Base-by-base conservation (phyloP, 2,329 filamentous ascomycete species). In the Drechslerella coelobrocha region DNA sequence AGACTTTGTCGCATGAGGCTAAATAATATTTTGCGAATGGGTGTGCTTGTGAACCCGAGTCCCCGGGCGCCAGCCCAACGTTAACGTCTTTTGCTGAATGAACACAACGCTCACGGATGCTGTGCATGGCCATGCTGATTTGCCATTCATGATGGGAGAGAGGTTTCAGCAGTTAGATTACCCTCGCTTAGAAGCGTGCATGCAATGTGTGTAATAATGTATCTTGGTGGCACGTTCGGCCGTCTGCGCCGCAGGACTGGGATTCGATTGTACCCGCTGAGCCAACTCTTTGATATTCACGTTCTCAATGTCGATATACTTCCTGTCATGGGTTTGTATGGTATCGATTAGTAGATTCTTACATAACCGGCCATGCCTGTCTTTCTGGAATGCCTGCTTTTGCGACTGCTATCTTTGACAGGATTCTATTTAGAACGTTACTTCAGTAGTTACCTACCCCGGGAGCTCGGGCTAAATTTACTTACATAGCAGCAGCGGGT, bases 1-100 rank as follows among this genome's bases (percentile, higher is more conserved):
- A 17, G 19, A 5, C 9, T 19, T 19, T 45, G 41, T 45, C 41
- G 41, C 41, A 45, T n/a, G n/a, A n/a, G n/a, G n/a, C n/a, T n/a
- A 17, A 19, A 14, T 7, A 45, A 45, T 45, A n/a, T n/a, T n/a
- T n/a, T 45, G 41, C 41, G 41, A 45, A 19, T 45, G 8, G 41
- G 41, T 45, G 41, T 45, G 41, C 41, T 31, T 31, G 17, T 45
- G 8, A 45, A 45, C 41, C 41, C 41, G 41, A 45, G 41, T 45
- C 41, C 41, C 41, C 41, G 41, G 41, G 41, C 41, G 41, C 41
- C 41, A 45, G 17, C 14, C 41, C 41, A 45, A 23, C 41, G 41
- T 21, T 17, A 9, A n/a, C n/a, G n/a, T n/a, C n/a, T n/a, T n/a
- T n/a, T 45, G 41, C 29, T 45, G 41, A 45, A 45, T 23, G 41